Evolutionary conservation across 306 rosid genomes (phyloP).

Genomic region (Dalbergia cochinchinensis): DNA sequence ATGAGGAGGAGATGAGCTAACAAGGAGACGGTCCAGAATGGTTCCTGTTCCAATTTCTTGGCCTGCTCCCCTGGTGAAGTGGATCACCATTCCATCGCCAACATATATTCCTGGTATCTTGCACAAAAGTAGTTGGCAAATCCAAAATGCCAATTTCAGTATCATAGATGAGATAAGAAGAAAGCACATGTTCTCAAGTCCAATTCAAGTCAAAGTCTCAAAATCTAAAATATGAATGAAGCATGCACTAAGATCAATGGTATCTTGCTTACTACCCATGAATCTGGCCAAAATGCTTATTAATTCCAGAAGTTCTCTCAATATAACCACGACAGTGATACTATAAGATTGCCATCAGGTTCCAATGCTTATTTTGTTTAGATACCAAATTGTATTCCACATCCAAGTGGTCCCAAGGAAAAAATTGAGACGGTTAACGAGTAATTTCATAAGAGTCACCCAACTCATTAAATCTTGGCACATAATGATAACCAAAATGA

Average conservation of each 20-base stretch:
- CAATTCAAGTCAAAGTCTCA: conserved; percentile 16
- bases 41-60: conserved; percentile 82
- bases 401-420: conserved; percentile 6
- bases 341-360: background rate
- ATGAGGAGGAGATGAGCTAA: conserved; percentile 68
- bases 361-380: too few relatives aligned
- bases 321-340: conserved; percentile 18
- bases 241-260: background rate
- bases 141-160: conserved; percentile 33
- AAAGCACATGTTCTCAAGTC: conserved; percentile 3
- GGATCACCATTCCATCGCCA: conserved; percentile 78
- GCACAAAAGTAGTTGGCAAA: conserved; percentile 37
- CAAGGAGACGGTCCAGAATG: conserved; percentile 60
- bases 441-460: background rate
- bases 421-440: conserved; percentile 14
- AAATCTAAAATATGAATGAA: background rate
- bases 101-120: conserved; percentile 71
- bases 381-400: too few relatives aligned
- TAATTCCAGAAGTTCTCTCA: conserved; percentile 5
- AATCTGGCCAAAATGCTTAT: conserved; percentile 21
- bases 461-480: background rate
- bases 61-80: conserved; percentile 89
- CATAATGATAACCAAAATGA: background rate
- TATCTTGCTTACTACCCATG: background rate
- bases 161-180: conserved; percentile 8